Percentiles rank a stretch among this genome's conserved stretches.
Evolutionary conservation across 768 basidiomycete species (phyloP).

Genomic region (Hortiboletus campestris): DNA sequence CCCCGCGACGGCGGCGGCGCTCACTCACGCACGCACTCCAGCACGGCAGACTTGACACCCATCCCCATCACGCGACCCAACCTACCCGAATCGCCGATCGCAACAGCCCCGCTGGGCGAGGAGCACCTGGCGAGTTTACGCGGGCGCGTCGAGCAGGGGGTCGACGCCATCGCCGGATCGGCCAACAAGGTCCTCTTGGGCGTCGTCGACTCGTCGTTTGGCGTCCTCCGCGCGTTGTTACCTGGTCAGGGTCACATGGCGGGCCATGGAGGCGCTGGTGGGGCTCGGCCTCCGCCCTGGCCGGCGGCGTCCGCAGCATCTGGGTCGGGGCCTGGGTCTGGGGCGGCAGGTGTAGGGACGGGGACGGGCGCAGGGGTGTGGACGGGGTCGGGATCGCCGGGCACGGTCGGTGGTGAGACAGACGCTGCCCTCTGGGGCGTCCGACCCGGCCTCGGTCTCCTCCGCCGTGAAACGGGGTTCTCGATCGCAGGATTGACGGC

Average conservation of each 20-base stretch:
- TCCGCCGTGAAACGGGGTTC: constrained; percentile 75
- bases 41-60: constrained; percentile 77
- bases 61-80: constrained; percentile 66
- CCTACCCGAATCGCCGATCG: constrained; percentile 41
- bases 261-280: neutral
- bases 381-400: neutral
- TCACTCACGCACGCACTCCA: constrained; percentile 26
- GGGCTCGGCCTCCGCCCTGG: constrained; percentile 22
- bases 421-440: constrained; percentile 26
- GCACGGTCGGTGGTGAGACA: neutral
- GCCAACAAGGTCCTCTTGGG: constrained; percentile 78
- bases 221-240: constrained; percentile 77
- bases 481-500: constrained; percentile 76
- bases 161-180: constrained; percentile 76
- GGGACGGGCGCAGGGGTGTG: neutral
- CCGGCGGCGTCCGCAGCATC: neutral
- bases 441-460: constrained; percentile 59
- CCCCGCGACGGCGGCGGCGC: neutral
- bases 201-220: constrained; percentile 89
- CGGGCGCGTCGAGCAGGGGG: constrained; percentile 74
- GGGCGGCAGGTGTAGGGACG: neutral
- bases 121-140: constrained; percentile 59
- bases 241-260: constrained; percentile 36
- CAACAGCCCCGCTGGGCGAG: constrained; percentile 40
- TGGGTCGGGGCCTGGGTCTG: neutral